Evolutionary conservation across 2,329 filamentous ascomycete genomes (phyloP).

Genomic region (Colletotrichum sublineola): DNA sequence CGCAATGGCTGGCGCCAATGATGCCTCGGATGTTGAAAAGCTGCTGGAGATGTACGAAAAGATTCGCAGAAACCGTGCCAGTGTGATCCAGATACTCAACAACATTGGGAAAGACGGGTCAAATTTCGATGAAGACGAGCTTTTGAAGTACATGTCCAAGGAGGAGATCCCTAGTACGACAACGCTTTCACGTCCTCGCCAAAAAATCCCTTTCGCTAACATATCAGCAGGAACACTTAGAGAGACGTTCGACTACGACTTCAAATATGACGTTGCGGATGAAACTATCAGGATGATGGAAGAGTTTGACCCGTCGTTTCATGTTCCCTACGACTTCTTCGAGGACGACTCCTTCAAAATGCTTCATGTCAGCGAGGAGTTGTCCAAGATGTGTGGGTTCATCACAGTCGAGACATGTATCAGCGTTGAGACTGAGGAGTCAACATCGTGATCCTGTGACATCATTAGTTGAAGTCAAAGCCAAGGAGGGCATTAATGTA

Average conservation of each 20-base stretch:
- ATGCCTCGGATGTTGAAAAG: constrained; percentile 43
- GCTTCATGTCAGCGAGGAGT: constrained; percentile 1
- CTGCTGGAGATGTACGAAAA: constrained; percentile 47
- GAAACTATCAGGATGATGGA: constrained; percentile 43
- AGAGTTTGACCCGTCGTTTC: constrained; percentile 41
- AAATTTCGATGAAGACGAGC: constrained; percentile 47
- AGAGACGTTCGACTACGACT: constrained; percentile 41
- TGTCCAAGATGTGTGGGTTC: constrained; percentile 14
- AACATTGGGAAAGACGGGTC: constrained; percentile 53
- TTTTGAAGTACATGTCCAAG: constrained; percentile 46
- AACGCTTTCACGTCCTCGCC: not conserved
- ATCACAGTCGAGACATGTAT: constrained; percentile 22
- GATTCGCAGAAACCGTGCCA: constrained; percentile 48
- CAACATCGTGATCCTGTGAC: too few species aligned
- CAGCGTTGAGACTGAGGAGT: constrained; percentile 3
- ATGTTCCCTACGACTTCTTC: constrained; percentile 44
- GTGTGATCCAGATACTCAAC: constrained; percentile 55
- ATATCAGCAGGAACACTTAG: constrained; percentile 15
- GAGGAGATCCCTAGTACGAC: constrained; percentile 51
- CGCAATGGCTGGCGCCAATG: constrained; percentile 45
- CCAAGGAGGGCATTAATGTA: not conserved
- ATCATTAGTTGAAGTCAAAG: not conserved
- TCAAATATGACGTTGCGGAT: constrained; percentile 44
- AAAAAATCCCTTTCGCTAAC: not conserved
- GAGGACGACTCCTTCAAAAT: constrained; percentile 38